Base-by-base conservation (phyloP, 2,329 filamentous ascomycete genomes). In the Scytalidium lignicola region DNA sequence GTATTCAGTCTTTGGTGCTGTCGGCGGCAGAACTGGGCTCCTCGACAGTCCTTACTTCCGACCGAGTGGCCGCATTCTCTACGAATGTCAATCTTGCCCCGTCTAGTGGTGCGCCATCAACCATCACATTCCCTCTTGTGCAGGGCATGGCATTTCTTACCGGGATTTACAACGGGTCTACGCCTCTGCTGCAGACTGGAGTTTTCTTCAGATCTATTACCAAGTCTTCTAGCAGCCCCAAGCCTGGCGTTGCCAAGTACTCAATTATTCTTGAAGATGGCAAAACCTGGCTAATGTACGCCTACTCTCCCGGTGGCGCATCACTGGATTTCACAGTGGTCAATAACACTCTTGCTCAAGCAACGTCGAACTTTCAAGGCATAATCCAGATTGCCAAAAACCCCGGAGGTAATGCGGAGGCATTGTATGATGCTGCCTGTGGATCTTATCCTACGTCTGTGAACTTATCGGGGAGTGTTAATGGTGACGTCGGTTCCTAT, bases 131-230 rank as follows among this genome's bases (percentile, higher is more conserved):
- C 55, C 90, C 91, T 0, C 64, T 96, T 7, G 82, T 95, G 0
- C 92, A 97, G 63, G 93, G 93, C 10, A 93, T 95, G 82, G 85
- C 82, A 0, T 95, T 90, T 59, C 74, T 96, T 17, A 96, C 91
- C 3, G 91, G 76, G 0, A 67, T 86, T 17, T 97, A 91, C 67
- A 75, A 74, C 47, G 81, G 82, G 23, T 75, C 82, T 0, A 83
- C 81, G 7, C 92, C 92, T 0, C 62, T 84, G 3, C 75, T 97
- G 41, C 83, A 91, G 58, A 86, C 84, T 19, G 83, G 82, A 1
- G 78, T 93, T 1, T 86, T 85, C 52, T 95, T 92, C 72, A 75
- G 76, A 50, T 82, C 76, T 17, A 73, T 96, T 43, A 82, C 78
- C 29, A 75, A 74, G 29, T 67, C 78, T 1, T 69, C 70, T 9